Conservation (phyloP, 768 basidiomycete species). For the Epithele typhae region DNA sequence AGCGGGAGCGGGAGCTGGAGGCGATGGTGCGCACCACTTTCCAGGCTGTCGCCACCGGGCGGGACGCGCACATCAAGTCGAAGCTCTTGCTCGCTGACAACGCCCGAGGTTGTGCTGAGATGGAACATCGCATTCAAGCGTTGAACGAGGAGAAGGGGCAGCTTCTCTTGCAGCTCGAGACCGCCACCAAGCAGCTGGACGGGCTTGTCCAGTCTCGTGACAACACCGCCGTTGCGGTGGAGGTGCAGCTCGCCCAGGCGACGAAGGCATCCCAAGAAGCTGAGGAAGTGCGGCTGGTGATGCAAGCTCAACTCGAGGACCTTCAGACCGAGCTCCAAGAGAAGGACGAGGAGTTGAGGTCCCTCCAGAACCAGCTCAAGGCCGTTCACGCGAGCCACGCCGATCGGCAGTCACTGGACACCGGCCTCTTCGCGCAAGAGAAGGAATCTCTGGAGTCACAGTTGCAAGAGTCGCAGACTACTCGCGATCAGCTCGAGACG, state of each 20-base stretch:
- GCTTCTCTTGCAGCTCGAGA: constrained; percentile 1
- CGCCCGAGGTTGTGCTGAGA: not conserved
- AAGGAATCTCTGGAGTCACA: constrained; percentile 14
- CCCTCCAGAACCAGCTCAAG: constrained; percentile 8
- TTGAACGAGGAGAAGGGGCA: constrained; percentile 5
- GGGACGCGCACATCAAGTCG: not conserved
- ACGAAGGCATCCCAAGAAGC: not conserved
- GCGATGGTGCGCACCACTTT: constrained; percentile 22
- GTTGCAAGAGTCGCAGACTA: constrained; percentile 10
- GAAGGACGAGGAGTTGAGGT: constrained; percentile 7
- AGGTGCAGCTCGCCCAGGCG: constrained; percentile 6
- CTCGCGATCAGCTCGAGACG: constrained; percentile 14
- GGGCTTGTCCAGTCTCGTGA: constrained; percentile 1
- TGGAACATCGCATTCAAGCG: constrained; percentile 7
- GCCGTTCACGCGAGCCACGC: constrained; percentile 3
- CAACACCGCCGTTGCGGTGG: constrained; percentile 1
- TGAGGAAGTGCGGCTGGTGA: constrained; percentile 3
- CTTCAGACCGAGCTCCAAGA: constrained; percentile 2
- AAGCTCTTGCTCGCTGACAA: not conserved
- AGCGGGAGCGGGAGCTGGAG: constrained; percentile 21
- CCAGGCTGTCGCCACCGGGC: constrained; percentile 7
- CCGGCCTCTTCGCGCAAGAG: constrained; percentile 9
- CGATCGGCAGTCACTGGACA: constrained; percentile 7
- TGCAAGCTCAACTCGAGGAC: constrained; percentile 4
- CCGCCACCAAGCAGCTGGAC: constrained; percentile 1